Conservation (phyloP, 306 rosid genomes). For the Pueraria montana region DNA sequence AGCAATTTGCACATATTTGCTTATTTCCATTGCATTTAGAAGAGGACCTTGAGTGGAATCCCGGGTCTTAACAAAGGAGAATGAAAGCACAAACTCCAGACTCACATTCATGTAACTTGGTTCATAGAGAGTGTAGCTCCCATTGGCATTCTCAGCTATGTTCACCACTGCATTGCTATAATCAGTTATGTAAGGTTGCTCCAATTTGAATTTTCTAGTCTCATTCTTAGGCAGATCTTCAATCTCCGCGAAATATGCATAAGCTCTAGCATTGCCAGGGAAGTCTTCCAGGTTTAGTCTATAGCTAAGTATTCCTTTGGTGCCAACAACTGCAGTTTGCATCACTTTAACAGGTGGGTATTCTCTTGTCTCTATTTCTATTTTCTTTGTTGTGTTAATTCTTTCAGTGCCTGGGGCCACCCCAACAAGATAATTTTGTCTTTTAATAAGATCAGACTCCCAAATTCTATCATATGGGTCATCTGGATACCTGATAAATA, state of each 20-base stretch:
- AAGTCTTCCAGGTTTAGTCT: constrained; percentile 86
- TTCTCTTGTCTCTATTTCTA: constrained; percentile 73
- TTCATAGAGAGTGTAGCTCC: constrained; percentile 89
- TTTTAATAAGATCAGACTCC: constrained; percentile 88
- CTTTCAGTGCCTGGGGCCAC: constrained; percentile 93
- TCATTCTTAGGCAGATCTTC: constrained; percentile 75
- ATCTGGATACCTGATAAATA: constrained; percentile 89
- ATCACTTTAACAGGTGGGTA: constrained; percentile 86
- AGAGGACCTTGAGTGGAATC: constrained; percentile 91
- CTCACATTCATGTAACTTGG: constrained; percentile 97
- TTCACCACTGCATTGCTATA: constrained; percentile 87
- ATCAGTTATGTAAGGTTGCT: constrained; percentile 74
- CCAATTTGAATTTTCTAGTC: constrained; percentile 80
- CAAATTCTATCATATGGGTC: constrained; percentile 98
- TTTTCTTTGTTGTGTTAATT: constrained; percentile 69
- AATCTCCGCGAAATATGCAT: constrained; percentile 88
- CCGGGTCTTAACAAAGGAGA: constrained; percentile 76
- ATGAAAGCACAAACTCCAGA: constrained; percentile 83
- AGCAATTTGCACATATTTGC: constrained; percentile 71
- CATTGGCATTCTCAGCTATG: constrained; percentile 97
- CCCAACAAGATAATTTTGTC: constrained; percentile 92
- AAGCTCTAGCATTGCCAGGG: constrained; percentile 89
- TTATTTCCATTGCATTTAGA: constrained; percentile 87
- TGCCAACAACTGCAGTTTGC: constrained; percentile 93
- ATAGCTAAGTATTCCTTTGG: constrained; percentile 70